These are phyloP conservation scores for Athelia sp. DNA, from an alignment of 1,284 basidiomycete genomes.

Conservation along the genomic window DNA sequence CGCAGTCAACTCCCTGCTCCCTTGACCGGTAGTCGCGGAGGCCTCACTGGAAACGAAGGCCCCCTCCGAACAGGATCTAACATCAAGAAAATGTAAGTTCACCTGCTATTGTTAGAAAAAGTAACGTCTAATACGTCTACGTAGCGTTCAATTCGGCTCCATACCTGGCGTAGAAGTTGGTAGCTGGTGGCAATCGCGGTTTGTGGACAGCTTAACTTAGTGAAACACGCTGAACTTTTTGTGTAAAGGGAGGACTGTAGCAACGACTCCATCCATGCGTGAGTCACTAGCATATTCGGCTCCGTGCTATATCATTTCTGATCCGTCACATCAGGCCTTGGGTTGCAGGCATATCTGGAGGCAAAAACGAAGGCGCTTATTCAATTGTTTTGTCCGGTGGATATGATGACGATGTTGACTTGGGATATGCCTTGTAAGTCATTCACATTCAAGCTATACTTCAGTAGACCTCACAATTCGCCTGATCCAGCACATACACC, in stretches of 20 bases:
- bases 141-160: slow-evolving; percentile 40
- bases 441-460: not conserved
- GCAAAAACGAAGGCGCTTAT: slow-evolving; percentile 60
- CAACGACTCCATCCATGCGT: slow-evolving; percentile 72
- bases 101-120: slow-evolving; percentile 1
- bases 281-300: slow-evolving; percentile 23
- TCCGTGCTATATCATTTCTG: not conserved
- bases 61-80: slow-evolving; percentile 25
- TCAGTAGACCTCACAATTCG: not conserved
- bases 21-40: slow-evolving; percentile 30
- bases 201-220: slow-evolving; percentile 2
- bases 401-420: slow-evolving; percentile 81
- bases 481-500: slow-evolving; percentile 57
- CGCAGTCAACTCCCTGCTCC: slow-evolving; percentile 21
- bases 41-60: slow-evolving; percentile 29
- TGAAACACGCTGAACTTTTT: not conserved
- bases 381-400: slow-evolving; percentile 80
- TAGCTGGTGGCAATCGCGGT: slow-evolving; percentile 73
- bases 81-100: slow-evolving; percentile 27
- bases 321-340: slow-evolving; percentile 45
- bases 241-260: slow-evolving; percentile 58
- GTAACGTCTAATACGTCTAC: not conserved
- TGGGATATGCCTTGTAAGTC: slow-evolving; percentile 76
- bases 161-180: slow-evolving; percentile 76
- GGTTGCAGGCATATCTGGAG: slow-evolving; percentile 73